These are phyloP conservation scores for Citrus reticulata DNA, from an alignment of 345 rosid species.

Conservation along the genomic window DNA sequence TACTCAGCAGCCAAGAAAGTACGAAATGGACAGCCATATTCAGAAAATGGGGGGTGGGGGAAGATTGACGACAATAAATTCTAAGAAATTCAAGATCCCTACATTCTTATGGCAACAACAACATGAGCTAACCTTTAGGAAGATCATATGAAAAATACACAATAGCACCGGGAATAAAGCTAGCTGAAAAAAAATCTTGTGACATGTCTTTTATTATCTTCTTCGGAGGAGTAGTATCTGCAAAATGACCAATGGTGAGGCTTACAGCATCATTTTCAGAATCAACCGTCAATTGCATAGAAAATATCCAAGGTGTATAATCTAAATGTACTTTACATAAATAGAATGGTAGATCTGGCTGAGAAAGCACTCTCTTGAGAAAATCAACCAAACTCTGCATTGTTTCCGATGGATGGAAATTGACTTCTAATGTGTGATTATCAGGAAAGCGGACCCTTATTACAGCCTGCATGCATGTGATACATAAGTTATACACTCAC, in stretches of 20 bases:
- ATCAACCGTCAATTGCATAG: neutral
- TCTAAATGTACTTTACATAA: constrained; percentile 50
- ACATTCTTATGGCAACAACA: neutral
- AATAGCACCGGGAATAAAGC: constrained; percentile 92
- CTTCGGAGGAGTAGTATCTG: constrained; percentile 94
- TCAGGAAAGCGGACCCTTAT: constrained; percentile 91
- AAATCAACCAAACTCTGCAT: constrained; percentile 74
- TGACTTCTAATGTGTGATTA: constrained; percentile 69
- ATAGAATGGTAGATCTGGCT: constrained; percentile 64
- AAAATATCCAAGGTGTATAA: neutral
- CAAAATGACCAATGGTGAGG: constrained; percentile 16
- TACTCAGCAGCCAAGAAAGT: neutral
- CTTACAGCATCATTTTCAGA: neutral
- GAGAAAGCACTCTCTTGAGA: constrained; percentile 53
- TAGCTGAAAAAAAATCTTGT: constrained; percentile 77
- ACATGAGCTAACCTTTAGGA: constrained; percentile 51
- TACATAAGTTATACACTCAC: neutral
- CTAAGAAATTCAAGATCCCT: neutral
- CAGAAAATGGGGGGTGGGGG: neutral
- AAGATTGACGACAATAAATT: neutral
- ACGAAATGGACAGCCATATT: neutral
- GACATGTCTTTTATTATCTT: constrained; percentile 67
- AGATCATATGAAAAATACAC: constrained; percentile 71
- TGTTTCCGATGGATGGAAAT: constrained; percentile 81
- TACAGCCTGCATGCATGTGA: constrained; percentile 43